Base-by-base conservation (phyloP, 805 yeast species). In the Vanderwaltozyma tropicalis region DNA sequence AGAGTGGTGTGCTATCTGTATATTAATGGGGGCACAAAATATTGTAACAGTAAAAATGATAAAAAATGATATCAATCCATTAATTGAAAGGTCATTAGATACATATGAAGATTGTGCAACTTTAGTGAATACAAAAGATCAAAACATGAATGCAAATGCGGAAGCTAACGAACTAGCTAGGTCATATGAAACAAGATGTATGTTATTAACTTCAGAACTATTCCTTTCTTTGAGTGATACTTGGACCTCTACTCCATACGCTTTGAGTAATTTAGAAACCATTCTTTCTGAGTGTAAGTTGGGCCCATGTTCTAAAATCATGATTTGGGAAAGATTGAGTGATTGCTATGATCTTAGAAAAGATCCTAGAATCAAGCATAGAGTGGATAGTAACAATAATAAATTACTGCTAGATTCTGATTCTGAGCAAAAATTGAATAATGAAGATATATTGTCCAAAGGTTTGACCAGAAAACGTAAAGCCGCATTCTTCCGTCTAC, bases 1-100 rank as follows among this genome's bases (percentile, higher is more conserved):
- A 46, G 96, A 89, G 58, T 83, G 86, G 81, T 78, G 84, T 48
- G 82, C 88, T 0, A 66, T 79, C 1, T 75, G 94, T 1, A 64
- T 80, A 19, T 60, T 88, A 4, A 67, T 89, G 59, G 87, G 66
- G 11, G 68, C 64, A 15, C 65, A 54, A 39, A 61, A 55, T 29
- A 62, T 64, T 34, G 64, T 66, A 16, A 65, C 69, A 1, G 62
- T 61, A 2, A 64, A 63, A 39, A 51, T 62, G 49, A 62, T 63
- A 11, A 66, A 66, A 41, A 69, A 65, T 42, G 71, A 69, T 25
- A 52, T 69, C 21, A 68, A 66, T 38, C 74, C 75, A 3, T 39
- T 69, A 19, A 45, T 57, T 16, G 53, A 36, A 31, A 43, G 43
- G 34, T 53, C 55, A 16, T 38, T 46, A 35, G 46, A 43, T 19